These are phyloP conservation scores for Globisporangium okanoganense DNA, from an alignment of 352 stramenopile genomes.

Conservation along the genomic window DNA sequence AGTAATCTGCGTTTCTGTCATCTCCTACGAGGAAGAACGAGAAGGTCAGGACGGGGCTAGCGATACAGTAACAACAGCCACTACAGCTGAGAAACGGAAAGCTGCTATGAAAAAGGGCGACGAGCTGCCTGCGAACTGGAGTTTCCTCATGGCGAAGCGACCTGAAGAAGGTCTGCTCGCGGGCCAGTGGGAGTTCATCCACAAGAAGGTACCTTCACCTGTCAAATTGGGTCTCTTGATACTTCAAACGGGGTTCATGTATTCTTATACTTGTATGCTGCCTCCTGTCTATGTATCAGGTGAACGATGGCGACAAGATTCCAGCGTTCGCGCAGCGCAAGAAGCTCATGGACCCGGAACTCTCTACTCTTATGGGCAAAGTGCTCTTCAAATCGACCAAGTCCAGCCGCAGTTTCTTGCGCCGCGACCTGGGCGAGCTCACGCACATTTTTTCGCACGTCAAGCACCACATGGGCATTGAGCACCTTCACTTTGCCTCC, in stretches of 20 bases:
- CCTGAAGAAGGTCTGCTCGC: slow-evolving; percentile 69
- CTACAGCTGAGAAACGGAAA: not conserved
- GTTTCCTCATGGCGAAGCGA: slow-evolving; percentile 78
- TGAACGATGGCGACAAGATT: slow-evolving; percentile 59
- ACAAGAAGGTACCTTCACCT: slow-evolving; percentile 44
- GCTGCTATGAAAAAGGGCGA: slow-evolving; percentile 5
- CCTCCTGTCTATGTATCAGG: slow-evolving; percentile 17
- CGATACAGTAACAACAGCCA: too few species aligned
- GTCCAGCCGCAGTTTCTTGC: slow-evolving; percentile 18
- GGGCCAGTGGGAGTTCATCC: slow-evolving; percentile 88
- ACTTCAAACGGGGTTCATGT: not conserved
- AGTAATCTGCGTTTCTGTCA: slow-evolving; percentile 65
- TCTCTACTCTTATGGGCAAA: slow-evolving; percentile 35
- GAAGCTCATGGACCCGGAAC: slow-evolving; percentile 37
- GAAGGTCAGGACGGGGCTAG: not conserved
- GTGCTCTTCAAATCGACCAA: slow-evolving; percentile 19
- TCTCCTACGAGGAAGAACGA: slow-evolving; percentile 35
- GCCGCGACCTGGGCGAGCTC: slow-evolving; percentile 64
- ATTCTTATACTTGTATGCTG: not conserved
- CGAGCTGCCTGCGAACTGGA: slow-evolving; percentile 33
- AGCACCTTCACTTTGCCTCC: slow-evolving; percentile 65
- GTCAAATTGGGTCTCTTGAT: not conserved
- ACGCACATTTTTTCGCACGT: slow-evolving; percentile 90
- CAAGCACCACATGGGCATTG: slow-evolving; percentile 88
- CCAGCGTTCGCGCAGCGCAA: slow-evolving; percentile 60